Evolutionary conservation across 2,329 filamentous ascomycete species (phyloP).

Genomic region (Talaromyces piceae): DNA sequence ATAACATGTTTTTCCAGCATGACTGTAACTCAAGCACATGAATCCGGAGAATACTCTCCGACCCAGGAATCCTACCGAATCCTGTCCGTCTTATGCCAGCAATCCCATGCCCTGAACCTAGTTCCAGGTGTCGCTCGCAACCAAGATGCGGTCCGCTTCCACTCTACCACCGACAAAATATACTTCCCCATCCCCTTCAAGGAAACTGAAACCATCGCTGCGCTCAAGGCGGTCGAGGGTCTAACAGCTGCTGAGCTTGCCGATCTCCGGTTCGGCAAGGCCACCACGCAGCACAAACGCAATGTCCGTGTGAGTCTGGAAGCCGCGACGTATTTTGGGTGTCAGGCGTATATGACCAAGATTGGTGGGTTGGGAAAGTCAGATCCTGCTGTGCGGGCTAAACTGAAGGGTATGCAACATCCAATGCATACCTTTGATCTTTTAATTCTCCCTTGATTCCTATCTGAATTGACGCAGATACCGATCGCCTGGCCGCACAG

Average conservation of each 20-base stretch:
- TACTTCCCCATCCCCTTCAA: slow-evolving; percentile 44
- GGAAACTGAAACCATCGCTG: slow-evolving; percentile 46
- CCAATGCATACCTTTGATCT: background rate
- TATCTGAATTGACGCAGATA: slow-evolving; percentile 44
- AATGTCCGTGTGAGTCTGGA: slow-evolving; percentile 31
- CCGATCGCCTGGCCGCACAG: slow-evolving; percentile 63
- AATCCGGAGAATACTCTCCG: slow-evolving; percentile 24
- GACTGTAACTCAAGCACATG: background rate
- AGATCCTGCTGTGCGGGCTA: slow-evolving; percentile 30
- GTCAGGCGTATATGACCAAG: slow-evolving; percentile 36
- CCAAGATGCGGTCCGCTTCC: slow-evolving; percentile 30
- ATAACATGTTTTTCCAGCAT: too few species aligned
- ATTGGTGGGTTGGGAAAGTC: slow-evolving; percentile 32
- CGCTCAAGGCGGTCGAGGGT: slow-evolving; percentile 55
- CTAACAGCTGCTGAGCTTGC: slow-evolving; percentile 54
- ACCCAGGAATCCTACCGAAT: slow-evolving; percentile 31
- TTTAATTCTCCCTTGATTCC: background rate
- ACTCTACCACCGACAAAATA: slow-evolving; percentile 28
- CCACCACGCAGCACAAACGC: slow-evolving; percentile 28
- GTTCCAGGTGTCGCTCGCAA: slow-evolving; percentile 24
- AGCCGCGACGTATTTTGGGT: slow-evolving; percentile 34
- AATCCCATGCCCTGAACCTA: slow-evolving; percentile 26
- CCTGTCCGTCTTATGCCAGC: slow-evolving; percentile 28
- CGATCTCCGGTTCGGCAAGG: slow-evolving; percentile 44
- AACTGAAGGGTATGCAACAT: slow-evolving; percentile 28